A percentile compares a stretch with the other conserved stretches of the same genome.
Conservation (phyloP, 2,329 filamentous ascomycete genomes). For the Ophiostoma angusticollis region DNA sequence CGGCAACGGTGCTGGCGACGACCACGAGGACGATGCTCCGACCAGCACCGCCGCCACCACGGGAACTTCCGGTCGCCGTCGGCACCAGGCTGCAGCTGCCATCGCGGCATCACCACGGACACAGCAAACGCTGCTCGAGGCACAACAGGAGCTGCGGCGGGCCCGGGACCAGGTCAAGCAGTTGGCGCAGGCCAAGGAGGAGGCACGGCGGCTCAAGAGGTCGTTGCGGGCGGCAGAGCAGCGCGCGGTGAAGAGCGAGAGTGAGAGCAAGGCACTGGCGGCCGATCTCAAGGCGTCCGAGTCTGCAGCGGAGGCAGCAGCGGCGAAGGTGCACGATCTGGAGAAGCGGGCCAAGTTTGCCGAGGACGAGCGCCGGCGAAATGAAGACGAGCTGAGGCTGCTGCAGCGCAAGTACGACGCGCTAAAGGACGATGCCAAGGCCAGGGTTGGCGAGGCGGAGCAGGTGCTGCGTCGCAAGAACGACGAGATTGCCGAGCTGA, state of each 20-base stretch:
- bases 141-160: conserved; percentile 39
- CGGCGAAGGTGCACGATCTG: conserved; percentile 18
- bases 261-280: conserved; percentile 23
- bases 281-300: conserved; percentile 19
- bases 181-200: conserved; percentile 35
- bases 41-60: conserved; percentile 14
- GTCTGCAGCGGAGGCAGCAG: conserved; percentile 16
- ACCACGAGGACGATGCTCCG: conserved; percentile 16
- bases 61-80: neutral
- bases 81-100: conserved; percentile 13
- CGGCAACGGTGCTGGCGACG: conserved; percentile 24
- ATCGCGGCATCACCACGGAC: conserved; percentile 33
- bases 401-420: conserved; percentile 35
- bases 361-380: conserved; percentile 22
- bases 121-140: conserved; percentile 38
- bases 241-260: conserved; percentile 26
- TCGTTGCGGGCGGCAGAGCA: conserved; percentile 37
- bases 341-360: conserved; percentile 19
- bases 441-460: conserved; percentile 41
- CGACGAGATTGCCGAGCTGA: conserved; percentile 41
- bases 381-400: conserved; percentile 38
- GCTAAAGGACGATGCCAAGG: conserved; percentile 40
- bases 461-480: conserved; percentile 44
- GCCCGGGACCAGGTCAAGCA: conserved; percentile 42
- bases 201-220: conserved; percentile 38